Conservation (phyloP, 2,329 filamentous ascomycete species). For the Aureobasidium vineae region DNA sequence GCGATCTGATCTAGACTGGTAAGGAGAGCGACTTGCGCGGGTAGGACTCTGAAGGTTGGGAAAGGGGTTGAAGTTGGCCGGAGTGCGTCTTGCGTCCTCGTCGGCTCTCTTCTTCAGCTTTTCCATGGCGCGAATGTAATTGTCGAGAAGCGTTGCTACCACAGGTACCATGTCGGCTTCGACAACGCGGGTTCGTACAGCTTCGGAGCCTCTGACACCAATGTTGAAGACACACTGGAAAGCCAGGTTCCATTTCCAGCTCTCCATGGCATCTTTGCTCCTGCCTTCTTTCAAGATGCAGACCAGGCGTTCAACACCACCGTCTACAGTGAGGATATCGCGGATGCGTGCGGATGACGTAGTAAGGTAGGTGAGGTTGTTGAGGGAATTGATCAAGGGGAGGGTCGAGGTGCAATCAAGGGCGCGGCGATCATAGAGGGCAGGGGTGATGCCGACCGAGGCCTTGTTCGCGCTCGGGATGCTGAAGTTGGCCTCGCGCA, state of each 20-base stretch:
- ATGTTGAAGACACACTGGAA: constrained; percentile 99
- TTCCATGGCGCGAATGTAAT: constrained; percentile 96
- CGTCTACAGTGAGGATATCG: constrained; percentile 97
- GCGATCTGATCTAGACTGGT: constrained; percentile 41
- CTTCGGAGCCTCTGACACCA: constrained; percentile 91
- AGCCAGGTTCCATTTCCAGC: constrained; percentile 99
- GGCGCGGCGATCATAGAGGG: constrained; percentile 93
- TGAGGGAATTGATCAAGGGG: constrained; percentile 97
- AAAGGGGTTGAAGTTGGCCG: constrained; percentile 10
- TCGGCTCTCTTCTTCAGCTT: constrained; percentile 69
- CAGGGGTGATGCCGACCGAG: constrained; percentile 96
- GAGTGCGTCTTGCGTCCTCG: constrained; percentile 21
- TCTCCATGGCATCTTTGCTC: constrained; percentile 98
- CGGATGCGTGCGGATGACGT: constrained; percentile 96
- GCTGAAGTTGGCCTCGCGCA: constrained; percentile 99
- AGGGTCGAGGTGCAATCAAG: constrained; percentile 98
- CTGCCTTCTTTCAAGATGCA: constrained; percentile 97
- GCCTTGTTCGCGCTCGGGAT: constrained; percentile 99
- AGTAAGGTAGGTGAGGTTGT: constrained; percentile 96
- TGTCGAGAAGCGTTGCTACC: constrained; percentile 96
- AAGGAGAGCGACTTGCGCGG: constrained; percentile 8
- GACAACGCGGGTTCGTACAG: constrained; percentile 89
- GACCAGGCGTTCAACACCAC: constrained; percentile 91
- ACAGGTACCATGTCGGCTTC: constrained; percentile 99
- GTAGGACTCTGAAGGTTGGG: constrained; percentile 13